Percentiles rank a stretch among this genome's conserved stretches.
Conservation (phyloP, 371 early-diverging fungal species). For the Circinella minor region DNA sequence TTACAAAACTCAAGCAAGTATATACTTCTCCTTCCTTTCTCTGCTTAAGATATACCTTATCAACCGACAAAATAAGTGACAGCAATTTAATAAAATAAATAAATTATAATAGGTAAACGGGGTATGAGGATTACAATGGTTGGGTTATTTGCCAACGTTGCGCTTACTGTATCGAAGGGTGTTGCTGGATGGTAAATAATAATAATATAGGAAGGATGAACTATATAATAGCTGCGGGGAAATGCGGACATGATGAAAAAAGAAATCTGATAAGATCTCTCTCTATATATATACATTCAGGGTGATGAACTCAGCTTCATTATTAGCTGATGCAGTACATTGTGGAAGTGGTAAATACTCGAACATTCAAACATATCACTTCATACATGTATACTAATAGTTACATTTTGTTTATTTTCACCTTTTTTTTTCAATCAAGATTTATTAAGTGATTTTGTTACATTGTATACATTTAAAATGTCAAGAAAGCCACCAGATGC, state of each 20-base stretch:
- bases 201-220: not conserved
- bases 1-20: constrained; percentile 26
- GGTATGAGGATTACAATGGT: constrained; percentile 70
- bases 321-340: constrained; percentile 74
- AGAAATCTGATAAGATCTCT: constrained; percentile 1
- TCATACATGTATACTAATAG: not conserved
- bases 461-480: constrained; percentile 71
- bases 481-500: constrained; percentile 66
- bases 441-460: constrained; percentile 70
- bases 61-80: not conserved
- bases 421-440: constrained; percentile 49
- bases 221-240: not conserved
- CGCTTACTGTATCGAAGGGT: constrained; percentile 69
- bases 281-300: constrained; percentile 24
- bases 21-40: not conserved
- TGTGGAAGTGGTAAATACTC: constrained; percentile 59
- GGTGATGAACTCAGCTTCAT: constrained; percentile 71
- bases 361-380: not conserved
- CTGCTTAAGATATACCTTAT: not conserved
- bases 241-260: not conserved
- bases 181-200: constrained; percentile 57
- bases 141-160: constrained; percentile 68
- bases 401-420: not conserved
- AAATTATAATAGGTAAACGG: constrained; percentile 39
- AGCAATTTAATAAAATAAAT: not conserved